Base-by-base conservation (phyloP, 176 grass and related monocot species). In the Phoenix dactylifera region DNA sequence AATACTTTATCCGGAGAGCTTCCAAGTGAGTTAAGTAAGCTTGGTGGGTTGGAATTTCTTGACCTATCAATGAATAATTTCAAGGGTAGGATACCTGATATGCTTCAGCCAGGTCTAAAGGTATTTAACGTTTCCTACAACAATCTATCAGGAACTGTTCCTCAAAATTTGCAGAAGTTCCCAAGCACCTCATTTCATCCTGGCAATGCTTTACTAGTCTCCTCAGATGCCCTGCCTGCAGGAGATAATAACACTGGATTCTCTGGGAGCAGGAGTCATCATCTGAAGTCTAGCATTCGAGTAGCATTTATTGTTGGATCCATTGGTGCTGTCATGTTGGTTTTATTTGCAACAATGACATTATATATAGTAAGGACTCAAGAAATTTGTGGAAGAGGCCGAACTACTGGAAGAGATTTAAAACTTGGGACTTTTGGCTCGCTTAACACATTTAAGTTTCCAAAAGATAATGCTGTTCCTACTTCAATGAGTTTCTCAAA, bases 401-500 rank as follows among this genome's bases (percentile, higher is more conserved):
- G 74, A 58, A 54, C 82, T 53, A 86, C 82, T 64, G 54, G 81
- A 24, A 92, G 76, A 60, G 87, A 98, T 83, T 63, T 93, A 19
- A 88, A 88, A 69, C 44, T 80, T 16, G 87, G 87, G 54, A 88
- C 72, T 73, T 71, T 86, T 64, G 81, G 72, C 68, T 68, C 64
- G 30, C 69, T 60, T 51, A 85, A 73, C 51, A 26, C 80, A 1
- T 88, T 97, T 54, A 82, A 82, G 67, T 61, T 66, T 16, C 76
- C 69, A 39, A 92, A 87, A 75, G 84, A 92, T 57, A 72, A 79
- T 86, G 82, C 89, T 59, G 70, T 80, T 67, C 85, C 78, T 76
- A 78, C 74, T 50, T 84, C 82, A 72, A 88, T 82, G 64, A 95
- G 80, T 70, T 90, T 95, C 72, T 95, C 86, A 58, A 95, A 95